A percentile compares a stretch with the other conserved stretches of the same genome.
Conservation (phyloP, 1,139 yeast genomes). For the Kodamaea anthophila region DNA sequence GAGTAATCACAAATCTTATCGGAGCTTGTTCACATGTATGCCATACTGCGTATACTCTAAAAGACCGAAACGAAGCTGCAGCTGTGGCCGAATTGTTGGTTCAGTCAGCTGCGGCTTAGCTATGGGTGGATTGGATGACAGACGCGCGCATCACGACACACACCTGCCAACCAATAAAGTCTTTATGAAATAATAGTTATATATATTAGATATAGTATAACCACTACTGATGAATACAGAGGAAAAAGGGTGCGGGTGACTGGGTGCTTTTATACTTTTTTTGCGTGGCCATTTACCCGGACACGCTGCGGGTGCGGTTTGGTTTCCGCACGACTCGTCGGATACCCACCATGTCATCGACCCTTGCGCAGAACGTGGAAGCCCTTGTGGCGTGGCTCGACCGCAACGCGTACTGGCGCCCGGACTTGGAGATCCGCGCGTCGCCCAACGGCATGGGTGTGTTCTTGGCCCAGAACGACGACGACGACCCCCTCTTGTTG, state of each 20-base stretch:
- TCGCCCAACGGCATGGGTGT: conserved; percentile 69
- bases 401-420: conserved; percentile 47
- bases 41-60: conserved; percentile 25
- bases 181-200: conserved; percentile 17
- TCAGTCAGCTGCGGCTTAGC: conserved; percentile 18
- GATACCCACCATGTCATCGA: conserved; percentile 11
- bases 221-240: conserved; percentile 17
- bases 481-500: conserved; percentile 28
- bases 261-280: conserved; percentile 11
- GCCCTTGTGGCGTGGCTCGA: conserved; percentile 38
- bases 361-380: conserved; percentile 7
- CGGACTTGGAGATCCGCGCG: conserved; percentile 35
- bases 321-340: neutral
- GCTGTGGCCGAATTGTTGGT: conserved; percentile 17
- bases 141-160: conserved; percentile 13
- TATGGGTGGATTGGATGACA: conserved; percentile 14
- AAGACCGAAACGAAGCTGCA: conserved; percentile 25
- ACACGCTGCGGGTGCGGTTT: conserved; percentile 3
- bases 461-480: conserved; percentile 28
- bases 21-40: conserved; percentile 17
- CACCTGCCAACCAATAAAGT: conserved; percentile 12
- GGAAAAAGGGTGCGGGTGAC: conserved; percentile 12
- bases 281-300: conserved; percentile 11
- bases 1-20: conserved; percentile 13
- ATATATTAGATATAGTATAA: conserved; percentile 18